Percentiles rank a stretch among this genome's conserved stretches.
Evolutionary conservation across 164 flowering plant genomes (phyloP).

Genomic region (Tinospora cordifolia): DNA sequence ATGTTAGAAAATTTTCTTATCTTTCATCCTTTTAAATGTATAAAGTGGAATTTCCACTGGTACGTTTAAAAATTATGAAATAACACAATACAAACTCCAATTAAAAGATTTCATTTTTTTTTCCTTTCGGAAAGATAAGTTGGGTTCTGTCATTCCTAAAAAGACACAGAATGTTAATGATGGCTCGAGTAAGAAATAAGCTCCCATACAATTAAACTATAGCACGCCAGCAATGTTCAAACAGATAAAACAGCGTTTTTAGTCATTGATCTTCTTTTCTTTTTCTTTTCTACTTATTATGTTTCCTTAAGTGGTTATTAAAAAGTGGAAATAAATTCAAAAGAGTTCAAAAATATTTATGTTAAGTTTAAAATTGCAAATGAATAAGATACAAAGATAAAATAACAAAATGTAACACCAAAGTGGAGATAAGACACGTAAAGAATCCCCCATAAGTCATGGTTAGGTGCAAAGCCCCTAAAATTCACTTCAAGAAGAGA

Average conservation of each 20-base stretch:
- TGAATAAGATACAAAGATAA: too few relatives aligned
- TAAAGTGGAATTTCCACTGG: background rate
- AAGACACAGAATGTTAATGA: background rate
- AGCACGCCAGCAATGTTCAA: background rate
- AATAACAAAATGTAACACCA: too few relatives aligned
- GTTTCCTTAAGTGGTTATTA: too few relatives aligned
- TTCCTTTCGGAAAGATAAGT: background rate
- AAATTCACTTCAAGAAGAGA: too few relatives aligned
- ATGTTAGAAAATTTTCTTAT: background rate
- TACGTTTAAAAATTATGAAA: background rate
- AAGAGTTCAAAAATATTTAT: too few relatives aligned
- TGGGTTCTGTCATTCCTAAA: background rate
- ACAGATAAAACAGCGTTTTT: background rate
- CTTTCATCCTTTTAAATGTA: background rate
- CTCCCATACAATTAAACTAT: background rate
- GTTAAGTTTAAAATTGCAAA: too few relatives aligned
- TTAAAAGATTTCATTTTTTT: background rate
- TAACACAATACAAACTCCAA: background rate
- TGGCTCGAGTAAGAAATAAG: background rate
- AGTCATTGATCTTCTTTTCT: too few relatives aligned
- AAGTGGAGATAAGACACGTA: too few relatives aligned
- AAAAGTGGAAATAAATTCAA: too few relatives aligned
- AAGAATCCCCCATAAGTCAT: too few relatives aligned
- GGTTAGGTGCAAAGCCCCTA: too few relatives aligned
- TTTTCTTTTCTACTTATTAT: too few relatives aligned